Conservation (phyloP, 2,329 filamentous ascomycete genomes). For the Aspergillus novoparasiticus region DNA sequence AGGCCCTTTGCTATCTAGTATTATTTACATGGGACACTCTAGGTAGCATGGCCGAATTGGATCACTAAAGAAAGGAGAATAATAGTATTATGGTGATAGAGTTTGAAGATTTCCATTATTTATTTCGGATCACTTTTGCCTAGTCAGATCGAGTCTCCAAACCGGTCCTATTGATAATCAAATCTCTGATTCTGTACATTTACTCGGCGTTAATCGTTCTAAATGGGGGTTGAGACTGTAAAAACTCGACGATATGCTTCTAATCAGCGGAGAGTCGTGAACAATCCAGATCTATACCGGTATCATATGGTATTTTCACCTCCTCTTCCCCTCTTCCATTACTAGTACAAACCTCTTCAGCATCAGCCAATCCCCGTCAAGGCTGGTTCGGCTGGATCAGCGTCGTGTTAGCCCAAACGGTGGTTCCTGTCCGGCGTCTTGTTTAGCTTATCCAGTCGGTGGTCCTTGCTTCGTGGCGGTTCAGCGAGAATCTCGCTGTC, state of each 20-base stretch:
- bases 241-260: slow-evolving; percentile 8
- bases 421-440: slow-evolving; percentile 20
- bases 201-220: slow-evolving; percentile 6
- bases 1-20: not conserved
- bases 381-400: slow-evolving; percentile 17
- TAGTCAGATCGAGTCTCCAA: slow-evolving; percentile 12
- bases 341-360: not conserved
- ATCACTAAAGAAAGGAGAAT: not conserved
- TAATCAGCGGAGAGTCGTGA: not conserved
- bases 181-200: slow-evolving; percentile 1
- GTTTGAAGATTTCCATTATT: not conserved
- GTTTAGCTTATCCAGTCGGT: slow-evolving; percentile 22
- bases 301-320: not conserved
- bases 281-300: not conserved
- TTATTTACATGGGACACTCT: not conserved
- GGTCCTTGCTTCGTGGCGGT: slow-evolving; percentile 30
- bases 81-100: not conserved
- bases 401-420: slow-evolving; percentile 20
- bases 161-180: slow-evolving; percentile 6
- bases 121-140: slow-evolving; percentile 13
- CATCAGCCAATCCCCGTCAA: slow-evolving; percentile 14
- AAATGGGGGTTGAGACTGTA: slow-evolving; percentile 16
- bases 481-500: slow-evolving; percentile 19
- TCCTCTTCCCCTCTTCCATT: not conserved
- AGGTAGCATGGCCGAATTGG: not conserved